phyloP scores from a whole-genome alignment of 257 asterid genomes.

The Schizonepeta tenuifolia region DNA sequence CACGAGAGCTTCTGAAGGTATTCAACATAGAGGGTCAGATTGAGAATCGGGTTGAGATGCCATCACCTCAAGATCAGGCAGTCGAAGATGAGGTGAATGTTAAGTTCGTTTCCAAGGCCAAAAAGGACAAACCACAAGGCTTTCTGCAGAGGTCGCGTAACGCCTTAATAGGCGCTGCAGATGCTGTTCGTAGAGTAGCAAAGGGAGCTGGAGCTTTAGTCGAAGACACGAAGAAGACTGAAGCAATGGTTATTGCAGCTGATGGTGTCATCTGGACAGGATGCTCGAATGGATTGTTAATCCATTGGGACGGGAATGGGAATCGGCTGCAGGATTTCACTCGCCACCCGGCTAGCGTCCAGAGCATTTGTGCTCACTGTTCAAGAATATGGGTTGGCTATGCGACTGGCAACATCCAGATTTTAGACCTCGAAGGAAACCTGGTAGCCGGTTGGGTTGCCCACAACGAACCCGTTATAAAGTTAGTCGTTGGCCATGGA shows the following conservation, averaged over 20 bases:
- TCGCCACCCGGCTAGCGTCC: slow-evolving; percentile 62
- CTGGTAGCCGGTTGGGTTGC: slow-evolving; percentile 76
- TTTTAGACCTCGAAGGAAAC: slow-evolving; percentile 78
- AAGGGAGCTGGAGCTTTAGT: slow-evolving; percentile 80
- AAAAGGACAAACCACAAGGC: slow-evolving; percentile 80
- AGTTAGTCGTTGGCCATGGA: slow-evolving; percentile 59
- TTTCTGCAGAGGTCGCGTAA: slow-evolving; percentile 88
- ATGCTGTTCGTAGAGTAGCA: slow-evolving; percentile 90
- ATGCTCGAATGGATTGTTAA: slow-evolving; percentile 73
- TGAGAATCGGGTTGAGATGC: slow-evolving; percentile 78
- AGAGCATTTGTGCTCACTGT: slow-evolving; percentile 64
- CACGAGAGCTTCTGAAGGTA: slow-evolving; percentile 78
- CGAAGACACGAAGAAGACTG: slow-evolving; percentile 73
- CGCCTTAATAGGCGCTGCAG: slow-evolving; percentile 90
- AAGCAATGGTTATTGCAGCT: slow-evolving; percentile 64
- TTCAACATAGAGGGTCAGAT: slow-evolving; percentile 83
- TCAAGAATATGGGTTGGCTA: slow-evolving; percentile 87
- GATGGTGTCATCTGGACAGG: slow-evolving; percentile 92
- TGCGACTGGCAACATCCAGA: slow-evolving; percentile 71
- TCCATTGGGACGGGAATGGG: slow-evolving; percentile 97
- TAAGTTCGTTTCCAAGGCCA: slow-evolving; percentile 61
- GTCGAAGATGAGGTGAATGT: slow-evolving; percentile 74
- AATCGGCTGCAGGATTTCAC: slow-evolving; percentile 72
- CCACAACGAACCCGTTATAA: slow-evolving; percentile 75
- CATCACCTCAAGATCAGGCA: slow-evolving; percentile 62